A percentile compares a stretch with the other conserved stretches of the same genome.
Evolutionary conservation across 1,139 yeast genomes (phyloP).

Genomic region (Blastobotrys persicus): DNA sequence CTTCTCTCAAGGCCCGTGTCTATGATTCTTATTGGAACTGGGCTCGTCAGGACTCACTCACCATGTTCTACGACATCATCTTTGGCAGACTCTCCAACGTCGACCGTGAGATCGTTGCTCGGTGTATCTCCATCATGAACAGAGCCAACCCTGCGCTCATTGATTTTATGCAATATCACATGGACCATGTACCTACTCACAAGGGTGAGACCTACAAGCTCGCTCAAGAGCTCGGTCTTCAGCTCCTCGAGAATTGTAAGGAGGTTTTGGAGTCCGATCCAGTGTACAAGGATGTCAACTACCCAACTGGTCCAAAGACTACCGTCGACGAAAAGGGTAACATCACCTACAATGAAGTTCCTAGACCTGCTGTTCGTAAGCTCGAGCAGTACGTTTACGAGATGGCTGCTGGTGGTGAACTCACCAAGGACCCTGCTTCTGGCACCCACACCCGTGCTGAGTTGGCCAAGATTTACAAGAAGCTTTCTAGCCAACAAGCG

Average conservation of each 20-base stretch:
- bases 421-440: slow-evolving; percentile 69
- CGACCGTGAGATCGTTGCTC: slow-evolving; percentile 93
- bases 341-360: slow-evolving; percentile 75
- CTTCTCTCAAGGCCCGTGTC: slow-evolving; percentile 88
- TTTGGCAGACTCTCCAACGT: slow-evolving; percentile 88
- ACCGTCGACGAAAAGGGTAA: slow-evolving; percentile 85
- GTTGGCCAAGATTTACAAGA: slow-evolving; percentile 78
- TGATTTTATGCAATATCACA: slow-evolving; percentile 96
- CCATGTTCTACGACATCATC: slow-evolving; percentile 92
- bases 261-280: slow-evolving; percentile 81
- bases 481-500: slow-evolving; percentile 68
- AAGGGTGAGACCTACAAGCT: slow-evolving; percentile 87
- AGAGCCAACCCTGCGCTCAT: slow-evolving; percentile 91
- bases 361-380: slow-evolving; percentile 89
- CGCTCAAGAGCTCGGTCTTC: slow-evolving; percentile 87
- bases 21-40: slow-evolving; percentile 99
- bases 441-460: slow-evolving; percentile 59
- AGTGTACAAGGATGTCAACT: slow-evolving; percentile 89
- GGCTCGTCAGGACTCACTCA: slow-evolving; percentile 96
- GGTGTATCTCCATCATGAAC: slow-evolving; percentile 97
- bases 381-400: slow-evolving; percentile 93
- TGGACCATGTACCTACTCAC: slow-evolving; percentile 85
- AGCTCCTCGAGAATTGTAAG: slow-evolving; percentile 90
- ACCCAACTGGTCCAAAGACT: slow-evolving; percentile 95
- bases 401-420: slow-evolving; percentile 93